Evolutionary conservation across 345 rosid genomes (phyloP).

Genomic region (Boechera divaricarpa): DNA sequence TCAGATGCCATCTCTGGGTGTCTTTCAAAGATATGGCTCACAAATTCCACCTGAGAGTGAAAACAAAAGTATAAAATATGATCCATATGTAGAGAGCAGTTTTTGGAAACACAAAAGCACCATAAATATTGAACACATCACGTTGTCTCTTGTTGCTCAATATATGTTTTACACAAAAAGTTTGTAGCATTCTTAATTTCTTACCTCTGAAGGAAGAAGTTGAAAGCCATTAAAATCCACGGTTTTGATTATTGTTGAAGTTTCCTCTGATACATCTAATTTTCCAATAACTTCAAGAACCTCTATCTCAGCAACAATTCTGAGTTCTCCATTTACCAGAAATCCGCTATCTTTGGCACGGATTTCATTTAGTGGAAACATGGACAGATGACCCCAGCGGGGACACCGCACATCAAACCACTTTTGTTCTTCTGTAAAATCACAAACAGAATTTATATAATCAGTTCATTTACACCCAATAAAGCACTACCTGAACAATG

Average conservation of each 20-base stretch:
- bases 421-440: background rate
- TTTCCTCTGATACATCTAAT: background rate
- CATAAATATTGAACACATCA: background rate
- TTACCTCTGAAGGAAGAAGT: conserved; percentile 11
- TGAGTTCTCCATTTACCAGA: conserved; percentile 60
- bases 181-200: background rate
- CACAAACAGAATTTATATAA: background rate
- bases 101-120: background rate
- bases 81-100: background rate
- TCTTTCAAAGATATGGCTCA: conserved; percentile 31
- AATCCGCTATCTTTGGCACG: background rate
- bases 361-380: background rate
- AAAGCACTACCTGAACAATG: conserved; percentile 6
- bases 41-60: conserved; percentile 8
- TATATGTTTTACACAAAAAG: background rate
- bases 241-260: background rate
- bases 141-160: background rate
- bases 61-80: background rate
- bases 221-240: conserved; percentile 7
- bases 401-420: conserved; percentile 7
- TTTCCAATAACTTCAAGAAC: conserved; percentile 21
- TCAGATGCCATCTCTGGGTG: conserved; percentile 35
- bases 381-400: background rate
- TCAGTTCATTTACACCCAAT: background rate
- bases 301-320: conserved; percentile 69